These are phyloP conservation scores for Antrodiella citrinella DNA, from an alignment of 768 basidiomycete species.

Conservation along the genomic window DNA sequence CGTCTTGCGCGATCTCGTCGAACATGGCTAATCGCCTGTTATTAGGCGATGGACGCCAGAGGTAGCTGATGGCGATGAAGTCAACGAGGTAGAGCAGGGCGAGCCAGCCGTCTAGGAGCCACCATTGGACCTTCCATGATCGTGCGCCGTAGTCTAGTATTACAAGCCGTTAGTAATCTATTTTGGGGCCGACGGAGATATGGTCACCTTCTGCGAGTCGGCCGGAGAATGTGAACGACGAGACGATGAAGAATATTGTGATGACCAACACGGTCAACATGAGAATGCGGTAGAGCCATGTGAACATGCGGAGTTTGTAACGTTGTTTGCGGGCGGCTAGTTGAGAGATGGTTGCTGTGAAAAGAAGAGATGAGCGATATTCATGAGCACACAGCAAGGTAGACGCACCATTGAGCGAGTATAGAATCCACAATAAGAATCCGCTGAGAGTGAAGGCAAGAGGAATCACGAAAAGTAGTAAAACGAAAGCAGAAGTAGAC, in stretches of 20 bases:
- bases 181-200: too few relatives aligned
- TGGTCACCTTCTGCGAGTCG: slow-evolving; percentile 82
- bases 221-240: slow-evolving; percentile 84
- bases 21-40: slow-evolving; percentile 92
- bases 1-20: slow-evolving; percentile 92
- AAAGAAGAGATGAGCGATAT: slow-evolving; percentile 5
- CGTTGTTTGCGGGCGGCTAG: slow-evolving; percentile 79
- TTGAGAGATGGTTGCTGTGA: slow-evolving; percentile 78
- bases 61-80: slow-evolving; percentile 74
- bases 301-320: slow-evolving; percentile 87
- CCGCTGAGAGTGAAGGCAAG: slow-evolving; percentile 92
- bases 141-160: slow-evolving; percentile 79
- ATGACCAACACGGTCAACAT: slow-evolving; percentile 76
- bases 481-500: slow-evolving; percentile 75
- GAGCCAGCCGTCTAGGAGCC: slow-evolving; percentile 93
- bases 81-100: slow-evolving; percentile 79
- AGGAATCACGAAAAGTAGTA: slow-evolving; percentile 88
- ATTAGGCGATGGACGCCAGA: slow-evolving; percentile 90
- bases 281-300: slow-evolving; percentile 76
- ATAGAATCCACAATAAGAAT: slow-evolving; percentile 94
- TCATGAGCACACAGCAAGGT: neutral
- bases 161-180: too few relatives aligned
- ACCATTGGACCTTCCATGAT: slow-evolving; percentile 89
- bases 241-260: slow-evolving; percentile 86
- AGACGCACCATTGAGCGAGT: slow-evolving; percentile 68